Base-by-base conservation (phyloP, 305 asterid genomes). In the Ajuga reptans region DNA sequence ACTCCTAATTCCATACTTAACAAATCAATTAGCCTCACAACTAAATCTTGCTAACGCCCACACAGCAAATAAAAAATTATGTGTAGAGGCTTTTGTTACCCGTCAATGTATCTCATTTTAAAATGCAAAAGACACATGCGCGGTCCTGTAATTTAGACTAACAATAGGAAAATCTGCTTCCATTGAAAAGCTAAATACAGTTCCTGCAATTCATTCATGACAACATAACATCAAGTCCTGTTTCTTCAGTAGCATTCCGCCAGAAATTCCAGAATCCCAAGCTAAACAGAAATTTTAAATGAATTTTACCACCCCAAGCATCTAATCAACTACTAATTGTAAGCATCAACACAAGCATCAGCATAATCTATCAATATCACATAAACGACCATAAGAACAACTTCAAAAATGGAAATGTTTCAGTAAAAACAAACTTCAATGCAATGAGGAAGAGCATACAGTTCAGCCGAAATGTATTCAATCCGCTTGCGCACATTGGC, bases 401-500 rank as follows among this genome's bases (percentile, higher is more conserved):
- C 16, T 34, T 42, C 60, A 50, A 39, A 49, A 54, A 3, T 14
- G 21, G 1, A 5, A 8, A 18, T 33, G 0, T 27, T 36, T 34
- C 56, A 33, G 33, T 6, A 29, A 42, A 72, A 46, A 49, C 33
- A 75, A 43, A 41, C 34, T 31, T 29, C 31, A 49, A 49, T 9
- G 31, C 64, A 70, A 37, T 41, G 51, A 33, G 68, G 68, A 60
- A 24, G 62, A 49, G 2, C 95, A 55, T 88, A 92, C 98, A 89
- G 69, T 81, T 92, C 96, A 3, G 96, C 90, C 1, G 98, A 86
- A 66, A 88, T 92, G 84, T 92, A 92, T 0, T 92, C 98, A 36
- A 92, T 92, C 73, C 98, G 81, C 86, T 88, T 92, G 79, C 87
- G 93, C 61, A 90, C 97, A 73, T 92, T 92, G 53, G 96, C 98